Base-by-base conservation (phyloP, 2,329 filamentous ascomycete species). In the Diaporthe citrichinensis region DNA sequence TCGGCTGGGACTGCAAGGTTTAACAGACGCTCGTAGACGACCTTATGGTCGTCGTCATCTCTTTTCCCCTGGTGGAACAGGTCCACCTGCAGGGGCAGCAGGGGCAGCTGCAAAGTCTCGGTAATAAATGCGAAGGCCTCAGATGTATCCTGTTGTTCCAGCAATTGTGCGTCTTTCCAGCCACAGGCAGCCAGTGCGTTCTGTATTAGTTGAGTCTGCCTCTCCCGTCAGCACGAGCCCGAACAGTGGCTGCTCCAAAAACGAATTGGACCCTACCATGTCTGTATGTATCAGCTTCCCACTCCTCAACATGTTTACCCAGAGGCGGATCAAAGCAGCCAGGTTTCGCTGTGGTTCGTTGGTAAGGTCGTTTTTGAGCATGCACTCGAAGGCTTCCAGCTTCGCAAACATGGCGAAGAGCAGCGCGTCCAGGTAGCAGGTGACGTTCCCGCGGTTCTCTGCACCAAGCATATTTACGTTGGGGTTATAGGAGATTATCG, bases 61-160 rank as follows among this genome's bases (percentile, higher is more conserved):
- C 94, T 93, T 81, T 94, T 95, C 20, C 96, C 97, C 34, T 95
- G 94, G 81, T 85, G 97, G 79, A 96, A 98, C 20, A 98, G 92
- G 81, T 98, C 96, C 87, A 98, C 96, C 82, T 98, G 97, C 51
- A 98, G 85, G 0, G 96, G 96, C 36, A 98, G 89, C 2, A 98
- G 88, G 9, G 97, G 97, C 23, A 98, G 85, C 79, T 98, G 93
- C 28, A 99, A 89, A 31, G 93, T 95, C 78, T 95, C 96, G 0
- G 96, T 98, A 78, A 99, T 95, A 82, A 98, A 98, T 0, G 93
- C 94, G 82, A 98, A 98, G 1, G 96, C 96, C 84, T 99, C 97
- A 0, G 97, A 98, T 0, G 95, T 95, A 83, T 99, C 97, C 84
- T 99, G 97, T 81, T 98, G 97, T 79, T 92, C 90, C n/a, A 94